phyloP scores from a whole-genome alignment of 352 stramenopile genomes.

The Globisporangium megalacanthum region DNA sequence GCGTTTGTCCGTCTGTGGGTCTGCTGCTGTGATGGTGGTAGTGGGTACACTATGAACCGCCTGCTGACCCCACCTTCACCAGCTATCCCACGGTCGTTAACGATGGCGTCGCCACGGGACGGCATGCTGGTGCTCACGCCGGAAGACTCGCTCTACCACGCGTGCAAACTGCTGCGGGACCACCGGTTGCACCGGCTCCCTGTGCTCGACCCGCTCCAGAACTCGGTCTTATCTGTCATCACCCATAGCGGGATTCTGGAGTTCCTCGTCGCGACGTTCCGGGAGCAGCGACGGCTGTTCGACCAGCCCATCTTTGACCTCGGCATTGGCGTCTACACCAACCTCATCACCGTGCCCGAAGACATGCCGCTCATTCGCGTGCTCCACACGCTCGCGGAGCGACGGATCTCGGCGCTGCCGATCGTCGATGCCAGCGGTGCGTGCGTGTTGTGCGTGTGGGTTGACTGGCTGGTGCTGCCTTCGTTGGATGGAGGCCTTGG shows the following conservation, averaged over 20 bases:
- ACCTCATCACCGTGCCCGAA: slow-evolving; percentile 90
- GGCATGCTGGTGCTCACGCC: slow-evolving; percentile 82
- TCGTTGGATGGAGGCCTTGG: too few relatives aligned
- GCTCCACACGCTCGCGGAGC: slow-evolving; percentile 83
- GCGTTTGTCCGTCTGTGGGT: slow-evolving; percentile 22
- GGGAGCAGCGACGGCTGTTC: slow-evolving; percentile 95
- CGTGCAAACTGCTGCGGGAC: slow-evolving; percentile 84
- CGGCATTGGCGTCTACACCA: slow-evolving; percentile 92
- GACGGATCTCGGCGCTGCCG: slow-evolving; percentile 74
- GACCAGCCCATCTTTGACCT: slow-evolving; percentile 96
- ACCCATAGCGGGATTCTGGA: slow-evolving; percentile 94
- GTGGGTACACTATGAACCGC: too few relatives aligned
- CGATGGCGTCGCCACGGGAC: slow-evolving; percentile 49
- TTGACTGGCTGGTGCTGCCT: too few relatives aligned
- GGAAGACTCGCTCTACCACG: slow-evolving; percentile 87
- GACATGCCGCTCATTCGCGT: slow-evolving; percentile 93
- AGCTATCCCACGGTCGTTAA: slow-evolving; percentile 87
- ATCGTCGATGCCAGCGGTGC: slow-evolving; percentile 80
- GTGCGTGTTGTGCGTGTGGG: slow-evolving; percentile 11
- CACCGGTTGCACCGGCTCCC: slow-evolving; percentile 91
- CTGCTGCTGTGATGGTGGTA: too few relatives aligned
- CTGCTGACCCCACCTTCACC: too few relatives aligned
- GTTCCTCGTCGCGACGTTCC: slow-evolving; percentile 95
- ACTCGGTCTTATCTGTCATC: slow-evolving; percentile 91
- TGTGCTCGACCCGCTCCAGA: slow-evolving; percentile 92